These are phyloP conservation scores for Pestalotiopsis sp. DNA, from an alignment of 2,329 filamentous ascomycete genomes.

Conservation along the genomic window DNA sequence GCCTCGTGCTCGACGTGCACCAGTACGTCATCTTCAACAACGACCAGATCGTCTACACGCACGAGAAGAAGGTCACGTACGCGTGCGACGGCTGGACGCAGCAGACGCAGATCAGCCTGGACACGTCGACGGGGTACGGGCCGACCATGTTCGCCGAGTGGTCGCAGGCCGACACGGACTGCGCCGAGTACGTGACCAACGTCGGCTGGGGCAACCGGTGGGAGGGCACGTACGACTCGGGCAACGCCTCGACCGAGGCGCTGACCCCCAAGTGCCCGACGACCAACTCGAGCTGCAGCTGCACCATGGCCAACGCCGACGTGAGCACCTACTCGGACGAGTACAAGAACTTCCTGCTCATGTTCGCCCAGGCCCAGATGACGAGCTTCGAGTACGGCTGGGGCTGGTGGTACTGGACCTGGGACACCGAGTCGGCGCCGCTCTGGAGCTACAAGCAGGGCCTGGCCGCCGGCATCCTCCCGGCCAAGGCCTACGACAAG, in stretches of 20 bases:
- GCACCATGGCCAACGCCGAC: conserved; percentile 75
- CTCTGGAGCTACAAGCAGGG: conserved; percentile 95
- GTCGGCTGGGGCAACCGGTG: conserved; percentile 87
- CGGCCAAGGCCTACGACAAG: conserved; percentile 70
- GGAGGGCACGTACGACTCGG: conserved; percentile 82
- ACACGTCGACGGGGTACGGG: conserved; percentile 79
- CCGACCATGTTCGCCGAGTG: conserved; percentile 96
- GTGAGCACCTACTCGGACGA: conserved; percentile 65
- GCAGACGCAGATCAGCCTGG: conserved; percentile 74
- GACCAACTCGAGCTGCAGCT: conserved; percentile 68
- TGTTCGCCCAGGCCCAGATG: conserved; percentile 97
- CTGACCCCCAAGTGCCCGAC: conserved; percentile 76
- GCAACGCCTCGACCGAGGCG: conserved; percentile 62
- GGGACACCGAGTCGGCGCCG: conserved; percentile 82
- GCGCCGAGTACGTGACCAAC: conserved; percentile 83
- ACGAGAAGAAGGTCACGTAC: conserved; percentile 82
- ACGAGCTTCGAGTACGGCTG: conserved; percentile 87
- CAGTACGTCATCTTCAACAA: conserved; percentile 99
- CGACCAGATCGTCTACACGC: conserved; percentile 79
- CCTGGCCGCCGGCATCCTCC: conserved; percentile 77
- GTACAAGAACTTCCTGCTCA: conserved; percentile 85
- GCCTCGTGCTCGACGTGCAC: conserved; percentile 91
- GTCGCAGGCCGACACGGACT: conserved; percentile 97
- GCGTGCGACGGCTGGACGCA: conserved; percentile 86
- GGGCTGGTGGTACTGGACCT: conserved; percentile 99